Base-by-base conservation (phyloP, 352 stramenopile genomes). In the Phytophthora pseudosyringae region DNA sequence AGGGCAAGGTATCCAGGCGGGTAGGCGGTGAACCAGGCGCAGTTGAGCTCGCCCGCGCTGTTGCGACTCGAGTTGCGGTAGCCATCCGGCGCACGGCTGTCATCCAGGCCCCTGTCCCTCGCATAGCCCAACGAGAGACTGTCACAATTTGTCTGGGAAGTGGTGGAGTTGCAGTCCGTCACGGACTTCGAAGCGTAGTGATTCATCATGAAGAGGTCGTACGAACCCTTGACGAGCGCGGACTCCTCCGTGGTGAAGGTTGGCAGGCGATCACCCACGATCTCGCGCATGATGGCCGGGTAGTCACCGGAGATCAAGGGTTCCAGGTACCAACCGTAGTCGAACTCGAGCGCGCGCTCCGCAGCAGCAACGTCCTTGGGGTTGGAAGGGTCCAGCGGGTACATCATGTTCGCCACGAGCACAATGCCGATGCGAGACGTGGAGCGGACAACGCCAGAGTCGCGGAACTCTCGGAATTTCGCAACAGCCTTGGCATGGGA, bases 201-300 rank as follows among this genome's bases (percentile, higher is more conserved):
- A 69, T 99, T 98, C 5, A 98, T 71, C 50, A 97, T 97, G 56
- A 98, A 88, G 48, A 98, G 91, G 51, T 99, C 96, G 62, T 85
- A 86, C 25, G 87, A 97, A 8, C 80, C 83, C 32, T 78, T 76
- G 15, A 99, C 50, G 29, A 90, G 29, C 26, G 74, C 70, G 26
- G 81, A 52, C 56, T 98, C 79, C 18, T 89, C 73, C 13, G 59
- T 13, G 13, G 94, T 97, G 67, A 98, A 98, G 15, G 41, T 47
- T 5, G 95, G 95, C 32, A 99, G 71, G 9, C 90, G 78, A 31
- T 83, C 73, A 8, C 91, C 88, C 4, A 94, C 82, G 38, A 82
- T 74, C 41, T 90, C 58, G 31, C 81, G 80, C 94, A 99, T 98
- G 36, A 90, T 76, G 16, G 65, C 44, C 2, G 96, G 96, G 69